These are phyloP conservation scores for Phytophthora fragariaefolia DNA, from an alignment of 352 stramenopile species.

Conservation along the genomic window DNA sequence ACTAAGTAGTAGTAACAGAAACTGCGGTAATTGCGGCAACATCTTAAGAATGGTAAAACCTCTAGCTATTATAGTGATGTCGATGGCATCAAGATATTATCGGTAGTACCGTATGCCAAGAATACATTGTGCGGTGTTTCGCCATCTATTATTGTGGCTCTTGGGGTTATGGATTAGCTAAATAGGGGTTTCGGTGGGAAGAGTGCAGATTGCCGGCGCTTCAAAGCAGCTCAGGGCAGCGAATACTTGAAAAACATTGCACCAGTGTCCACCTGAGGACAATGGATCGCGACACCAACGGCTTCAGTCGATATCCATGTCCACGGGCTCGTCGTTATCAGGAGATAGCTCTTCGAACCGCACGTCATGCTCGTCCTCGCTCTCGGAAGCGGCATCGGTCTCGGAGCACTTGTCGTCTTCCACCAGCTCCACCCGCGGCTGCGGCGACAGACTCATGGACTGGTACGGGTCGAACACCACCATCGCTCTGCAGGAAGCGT, in stretches of 20 bases:
- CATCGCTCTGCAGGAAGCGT: slow-evolving; percentile 53
- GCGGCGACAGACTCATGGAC: slow-evolving; percentile 25
- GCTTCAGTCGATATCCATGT: slow-evolving; percentile 81
- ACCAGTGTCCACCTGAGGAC: too few relatives aligned
- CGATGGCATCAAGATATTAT: too few relatives aligned
- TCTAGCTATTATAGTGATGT: too few relatives aligned
- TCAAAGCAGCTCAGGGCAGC: slow-evolving; percentile 21
- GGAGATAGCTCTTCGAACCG: slow-evolving; percentile 77
- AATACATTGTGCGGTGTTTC: too few relatives aligned
- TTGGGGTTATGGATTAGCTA: slow-evolving; percentile 19
- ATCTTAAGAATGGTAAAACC: too few relatives aligned
- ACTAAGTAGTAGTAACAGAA: too few relatives aligned
- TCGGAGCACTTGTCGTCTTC: slow-evolving; percentile 41
- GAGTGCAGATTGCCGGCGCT: slow-evolving; percentile 2
- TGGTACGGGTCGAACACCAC: slow-evolving; percentile 65
- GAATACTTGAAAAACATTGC: too few relatives aligned
- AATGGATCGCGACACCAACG: background rate
- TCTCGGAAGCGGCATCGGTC: slow-evolving; percentile 23
- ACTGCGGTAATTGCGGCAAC: too few relatives aligned
- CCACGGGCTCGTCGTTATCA: slow-evolving; percentile 72
- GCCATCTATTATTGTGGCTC: slow-evolving; percentile 12
- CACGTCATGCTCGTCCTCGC: slow-evolving; percentile 50
- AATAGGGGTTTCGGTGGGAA: slow-evolving; percentile 16
- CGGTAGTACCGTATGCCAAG: too few relatives aligned
- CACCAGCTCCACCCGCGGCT: slow-evolving; percentile 61